A percentile compares a stretch with the other conserved stretches of the same genome.
Conservation (phyloP, 2,329 filamentous ascomycete genomes). For the Fonsecaea erecta region DNA sequence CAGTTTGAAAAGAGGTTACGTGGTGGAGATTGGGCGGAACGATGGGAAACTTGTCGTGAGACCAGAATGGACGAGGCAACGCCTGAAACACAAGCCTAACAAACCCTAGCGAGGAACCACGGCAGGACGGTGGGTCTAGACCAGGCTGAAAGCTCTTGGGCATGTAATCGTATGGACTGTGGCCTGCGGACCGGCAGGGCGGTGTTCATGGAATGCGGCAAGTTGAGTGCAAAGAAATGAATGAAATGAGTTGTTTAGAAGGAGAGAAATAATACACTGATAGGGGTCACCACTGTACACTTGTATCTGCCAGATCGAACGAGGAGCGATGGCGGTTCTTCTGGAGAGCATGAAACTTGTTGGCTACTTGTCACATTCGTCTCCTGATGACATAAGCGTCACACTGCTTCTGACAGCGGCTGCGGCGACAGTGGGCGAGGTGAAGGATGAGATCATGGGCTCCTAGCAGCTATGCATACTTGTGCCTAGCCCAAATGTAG, state of each 20-base stretch:
- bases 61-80: constrained; percentile 20
- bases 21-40: constrained; percentile 10
- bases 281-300: not conserved
- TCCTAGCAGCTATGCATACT: not conserved
- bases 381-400: too few relatives aligned
- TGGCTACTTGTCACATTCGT: not conserved
- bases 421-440: not conserved
- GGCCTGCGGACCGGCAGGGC: not conserved
- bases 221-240: not conserved
- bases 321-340: not conserved
- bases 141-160: not conserved
- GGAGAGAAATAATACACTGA: too few relatives aligned
- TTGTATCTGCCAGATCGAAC: not conserved
- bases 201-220: not conserved
- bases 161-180: not conserved
- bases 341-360: not conserved
- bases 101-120: not conserved
- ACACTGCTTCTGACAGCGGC: not conserved
- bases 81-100: constrained; percentile 26
- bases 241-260: not conserved
- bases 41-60: constrained; percentile 14
- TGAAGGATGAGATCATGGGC: not conserved
- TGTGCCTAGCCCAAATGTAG: not conserved
- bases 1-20: constrained; percentile 2
- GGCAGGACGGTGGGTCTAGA: not conserved